Evolutionary conservation across 2,329 filamentous ascomycete species (phyloP).

Genomic region (Aspergillus tubingensis): DNA sequence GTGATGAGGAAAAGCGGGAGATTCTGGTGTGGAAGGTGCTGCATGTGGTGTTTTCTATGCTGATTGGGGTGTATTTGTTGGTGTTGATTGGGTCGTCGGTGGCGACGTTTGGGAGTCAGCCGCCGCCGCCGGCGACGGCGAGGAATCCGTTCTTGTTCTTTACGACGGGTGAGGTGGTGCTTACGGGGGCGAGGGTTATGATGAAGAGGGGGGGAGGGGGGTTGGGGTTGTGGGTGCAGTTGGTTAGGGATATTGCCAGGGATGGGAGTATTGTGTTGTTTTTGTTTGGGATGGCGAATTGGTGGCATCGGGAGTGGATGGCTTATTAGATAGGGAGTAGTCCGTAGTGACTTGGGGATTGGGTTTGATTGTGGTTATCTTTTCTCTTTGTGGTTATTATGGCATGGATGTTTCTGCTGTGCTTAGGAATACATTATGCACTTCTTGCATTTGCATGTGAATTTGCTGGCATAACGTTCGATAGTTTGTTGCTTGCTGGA

Average conservation of each 20-base stretch:
- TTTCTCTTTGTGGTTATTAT: background rate
- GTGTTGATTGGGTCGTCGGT: conserved; percentile 40
- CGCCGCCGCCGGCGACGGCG: conserved; percentile 47
- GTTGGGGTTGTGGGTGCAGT: conserved; percentile 38
- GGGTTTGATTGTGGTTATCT: too few species aligned
- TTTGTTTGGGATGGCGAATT: conserved; percentile 46
- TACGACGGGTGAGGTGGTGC: conserved; percentile 48
- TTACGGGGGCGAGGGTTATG: conserved; percentile 42
- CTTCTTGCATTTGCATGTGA: background rate
- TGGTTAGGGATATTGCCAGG: conserved; percentile 42
- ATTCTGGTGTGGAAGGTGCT: conserved; percentile 56
- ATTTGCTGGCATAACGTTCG: too few species aligned
- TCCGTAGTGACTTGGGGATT: too few species aligned
- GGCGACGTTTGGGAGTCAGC: conserved; percentile 40
- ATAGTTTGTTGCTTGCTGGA: too few species aligned
- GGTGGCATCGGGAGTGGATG: conserved; percentile 41
- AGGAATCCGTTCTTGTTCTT: conserved; percentile 51
- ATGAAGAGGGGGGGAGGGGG: conserved; percentile 28
- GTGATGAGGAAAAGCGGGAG: conserved; percentile 38
- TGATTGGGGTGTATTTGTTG: conserved; percentile 56
- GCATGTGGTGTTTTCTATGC: conserved; percentile 60
- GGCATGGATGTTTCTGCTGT: background rate
- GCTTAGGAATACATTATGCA: background rate
- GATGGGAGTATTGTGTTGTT: conserved; percentile 51
- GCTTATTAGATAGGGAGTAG: background rate